These are phyloP conservation scores for Paraphaeosphaeria sporulosa DNA, from an alignment of 2,329 filamentous ascomycete species.

Conservation along the genomic window DNA sequence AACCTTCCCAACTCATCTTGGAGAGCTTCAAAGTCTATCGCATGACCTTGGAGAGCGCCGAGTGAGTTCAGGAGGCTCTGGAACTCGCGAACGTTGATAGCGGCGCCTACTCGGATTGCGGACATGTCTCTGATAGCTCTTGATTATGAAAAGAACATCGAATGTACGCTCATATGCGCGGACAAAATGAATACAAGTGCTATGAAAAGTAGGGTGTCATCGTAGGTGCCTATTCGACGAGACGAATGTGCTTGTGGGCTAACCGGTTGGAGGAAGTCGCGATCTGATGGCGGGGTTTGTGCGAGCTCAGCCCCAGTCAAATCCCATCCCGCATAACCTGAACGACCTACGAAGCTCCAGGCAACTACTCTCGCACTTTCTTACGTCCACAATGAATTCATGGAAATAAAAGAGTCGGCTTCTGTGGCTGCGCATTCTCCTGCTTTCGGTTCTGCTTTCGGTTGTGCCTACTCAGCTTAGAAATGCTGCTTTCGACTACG, in stretches of 20 bases:
- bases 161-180: background rate
- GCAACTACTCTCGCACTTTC: background rate
- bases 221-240: background rate
- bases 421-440: background rate
- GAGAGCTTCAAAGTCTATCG: slow-evolving; percentile 38
- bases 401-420: background rate
- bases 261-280: background rate
- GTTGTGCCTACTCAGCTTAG: background rate
- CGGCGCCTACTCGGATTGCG: slow-evolving; percentile 39
- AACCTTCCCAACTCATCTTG: slow-evolving; percentile 49
- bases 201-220: background rate
- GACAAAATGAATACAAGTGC: background rate
- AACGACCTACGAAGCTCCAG: background rate
- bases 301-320: background rate
- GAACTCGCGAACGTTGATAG: slow-evolving; percentile 41
- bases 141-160: background rate
- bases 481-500: background rate
- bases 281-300: background rate
- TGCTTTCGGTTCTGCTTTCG: no score
- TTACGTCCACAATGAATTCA: background rate
- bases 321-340: background rate
- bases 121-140: slow-evolving; percentile 20
- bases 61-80: slow-evolving; percentile 33
- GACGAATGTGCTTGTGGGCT: background rate
- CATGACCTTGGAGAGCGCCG: slow-evolving; percentile 22